A percentile compares a stretch with the other conserved stretches of the same genome.
These are phyloP conservation scores for Vitis hybrid DNA, from an alignment of 177 flowering plant species.

Conservation along the genomic window DNA sequence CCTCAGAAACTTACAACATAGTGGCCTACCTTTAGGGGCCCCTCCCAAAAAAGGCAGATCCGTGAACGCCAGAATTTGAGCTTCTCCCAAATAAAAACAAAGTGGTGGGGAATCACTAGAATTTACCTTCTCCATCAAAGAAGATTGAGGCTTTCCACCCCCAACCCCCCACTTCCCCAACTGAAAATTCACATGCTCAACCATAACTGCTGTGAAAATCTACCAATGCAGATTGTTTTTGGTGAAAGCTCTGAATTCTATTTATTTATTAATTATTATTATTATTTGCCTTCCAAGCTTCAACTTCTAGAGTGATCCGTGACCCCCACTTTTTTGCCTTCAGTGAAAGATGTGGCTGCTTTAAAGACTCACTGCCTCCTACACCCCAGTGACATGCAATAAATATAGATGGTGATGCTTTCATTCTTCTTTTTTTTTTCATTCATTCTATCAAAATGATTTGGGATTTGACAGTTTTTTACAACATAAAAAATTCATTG, in stretches of 20 bases:
- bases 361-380: not conserved
- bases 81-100: conserved; percentile 10
- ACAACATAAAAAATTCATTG: too few species aligned
- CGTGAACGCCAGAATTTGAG: conserved; percentile 18
- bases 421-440: not conserved
- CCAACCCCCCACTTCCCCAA: not conserved
- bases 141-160: not conserved
- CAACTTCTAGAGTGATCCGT: conserved; percentile 33
- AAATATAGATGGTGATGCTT: not conserved
- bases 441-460: too few species aligned
- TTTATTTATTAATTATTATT: not conserved
- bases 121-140: not conserved
- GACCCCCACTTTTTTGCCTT: conserved; percentile 4
- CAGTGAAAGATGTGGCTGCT: too few species aligned
- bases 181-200: conserved; percentile 35
- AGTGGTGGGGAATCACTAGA: not conserved
- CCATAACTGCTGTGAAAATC: conserved; percentile 9
- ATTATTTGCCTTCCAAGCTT: not conserved
- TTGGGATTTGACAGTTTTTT: too few species aligned
- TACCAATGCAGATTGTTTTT: conserved; percentile 7
- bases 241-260: not conserved
- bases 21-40: conserved; percentile 4
- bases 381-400: not conserved
- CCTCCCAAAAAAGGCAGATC: conserved; percentile 1
- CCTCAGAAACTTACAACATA: too few species aligned